Evolutionary conservation across 2,329 filamentous ascomycete genomes (phyloP).

Genomic region (Hymenoscyphus occultus): DNA sequence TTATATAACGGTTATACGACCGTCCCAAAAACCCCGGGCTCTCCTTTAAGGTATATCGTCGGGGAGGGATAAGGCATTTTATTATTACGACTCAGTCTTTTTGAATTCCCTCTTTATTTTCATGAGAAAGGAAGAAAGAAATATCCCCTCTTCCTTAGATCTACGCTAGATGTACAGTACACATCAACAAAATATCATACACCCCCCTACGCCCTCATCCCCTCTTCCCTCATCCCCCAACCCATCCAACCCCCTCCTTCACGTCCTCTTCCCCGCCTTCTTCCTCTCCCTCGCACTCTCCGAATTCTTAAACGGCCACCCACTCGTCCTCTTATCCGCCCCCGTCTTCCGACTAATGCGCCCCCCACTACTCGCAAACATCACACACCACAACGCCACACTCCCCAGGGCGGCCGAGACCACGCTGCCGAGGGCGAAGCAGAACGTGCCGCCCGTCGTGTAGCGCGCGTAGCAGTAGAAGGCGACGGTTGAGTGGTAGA

Average conservation of each 20-base stretch:
- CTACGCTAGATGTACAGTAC: no score
- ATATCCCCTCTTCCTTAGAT: no score
- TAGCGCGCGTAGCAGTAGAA: conserved; percentile 61
- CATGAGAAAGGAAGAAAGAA: no score
- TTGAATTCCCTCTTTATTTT: no score
- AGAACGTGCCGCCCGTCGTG: conserved; percentile 46
- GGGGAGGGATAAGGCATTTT: no score
- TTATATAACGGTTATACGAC: no score
- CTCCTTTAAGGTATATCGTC: no score
- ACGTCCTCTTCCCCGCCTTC: conserved; percentile 18
- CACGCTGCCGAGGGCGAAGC: conserved; percentile 51
- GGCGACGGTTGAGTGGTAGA: conserved; percentile 55
- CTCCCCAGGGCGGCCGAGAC: conserved; percentile 49
- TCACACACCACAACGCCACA: conserved; percentile 56
- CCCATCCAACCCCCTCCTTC: not conserved
- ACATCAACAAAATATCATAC: no score
- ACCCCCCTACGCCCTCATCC: no score
- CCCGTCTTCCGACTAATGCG: conserved; percentile 61
- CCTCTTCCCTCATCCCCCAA: no score
- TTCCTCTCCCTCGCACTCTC: conserved; percentile 40
- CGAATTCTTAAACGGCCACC: conserved; percentile 62
- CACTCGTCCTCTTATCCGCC: conserved; percentile 63
- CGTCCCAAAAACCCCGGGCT: no score
- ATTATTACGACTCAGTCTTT: no score
- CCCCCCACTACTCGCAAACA: conserved; percentile 49